Evolutionary conservation across 2,329 filamentous ascomycete genomes (phyloP), one percentile per base, ranked within the genome.

Genomic region (Calcarisporium arbuscula): DNA sequence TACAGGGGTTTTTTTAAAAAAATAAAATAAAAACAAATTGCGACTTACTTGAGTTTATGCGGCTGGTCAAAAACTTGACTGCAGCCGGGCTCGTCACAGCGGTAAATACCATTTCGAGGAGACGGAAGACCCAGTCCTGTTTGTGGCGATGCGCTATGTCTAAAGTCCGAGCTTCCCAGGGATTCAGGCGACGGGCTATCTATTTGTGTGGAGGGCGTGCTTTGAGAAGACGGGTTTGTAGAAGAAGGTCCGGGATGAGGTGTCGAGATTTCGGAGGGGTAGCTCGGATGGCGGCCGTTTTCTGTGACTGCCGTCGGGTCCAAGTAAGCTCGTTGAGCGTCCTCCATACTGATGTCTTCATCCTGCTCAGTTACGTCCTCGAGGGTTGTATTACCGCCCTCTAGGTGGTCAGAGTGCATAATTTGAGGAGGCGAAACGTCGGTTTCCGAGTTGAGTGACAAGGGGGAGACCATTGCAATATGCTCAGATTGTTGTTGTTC

Each of bases 41-140:
- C 11, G 5, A 33, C 47, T 21, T 61, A 74, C 70, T 77, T 78
- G 14, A 79, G 61, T 47, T 78, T 77, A 42, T 79, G 72, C 8
- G 72, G 61, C 48, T 77, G 72, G 38, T 77, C 72, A 45, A 78
- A 78, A 1, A 56, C 46, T 37, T 62, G 60, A 14, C 49, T 48
- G 22, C 60, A 63, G 8, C 58, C 58, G 32, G 55, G 53, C 39
- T 61, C 58, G 37, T 58, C 52, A 32, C 60, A 63, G 17, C 47
- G 51, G 36, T 54, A 57, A 14, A 45, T 22, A 14, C 55, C 55
- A 14, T 43, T 50, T 35, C 43, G 52, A 3, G 53, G 54, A 11
- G 57, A 56, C 6, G 48, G 32, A 9, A 46, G 46, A n/a, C 38
- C 44, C 12, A 36, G 32, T 8, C 37, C 48, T 17, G 51, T 47